Evolutionary conservation across 495 filamentous ascomycete genomes (phyloP).

Genomic region (Recurvomyces mirabilis): DNA sequence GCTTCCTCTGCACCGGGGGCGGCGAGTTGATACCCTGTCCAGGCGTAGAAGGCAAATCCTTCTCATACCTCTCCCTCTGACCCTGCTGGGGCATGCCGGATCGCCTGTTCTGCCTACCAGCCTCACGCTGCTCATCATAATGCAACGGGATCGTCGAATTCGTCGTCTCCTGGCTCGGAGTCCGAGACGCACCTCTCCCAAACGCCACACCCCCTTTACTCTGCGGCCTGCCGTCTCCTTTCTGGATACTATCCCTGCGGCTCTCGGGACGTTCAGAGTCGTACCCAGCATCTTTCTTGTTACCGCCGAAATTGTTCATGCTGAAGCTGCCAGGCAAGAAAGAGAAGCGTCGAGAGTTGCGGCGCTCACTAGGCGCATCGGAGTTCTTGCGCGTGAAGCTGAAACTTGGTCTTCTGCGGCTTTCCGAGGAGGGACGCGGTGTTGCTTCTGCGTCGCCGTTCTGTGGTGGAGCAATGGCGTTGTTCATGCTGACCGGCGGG

Average conservation of each 20-base stretch:
- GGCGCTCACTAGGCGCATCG: constrained; percentile 41
- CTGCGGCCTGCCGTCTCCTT: constrained; percentile 25
- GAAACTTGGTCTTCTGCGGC: constrained; percentile 64
- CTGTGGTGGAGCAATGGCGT: constrained; percentile 48
- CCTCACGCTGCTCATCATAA: constrained; percentile 25
- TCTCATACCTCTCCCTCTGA: constrained; percentile 5
- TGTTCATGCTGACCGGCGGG: constrained; percentile 27
- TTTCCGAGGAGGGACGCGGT: constrained; percentile 70
- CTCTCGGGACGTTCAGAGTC: constrained; percentile 20
- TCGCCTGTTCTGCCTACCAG: constrained; percentile 12
- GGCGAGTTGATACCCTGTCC: not conserved
- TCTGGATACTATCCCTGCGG: constrained; percentile 29
- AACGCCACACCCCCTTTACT: constrained; percentile 24
- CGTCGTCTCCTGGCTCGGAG: constrained; percentile 30
- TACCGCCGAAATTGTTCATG: constrained; percentile 35
- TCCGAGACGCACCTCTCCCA: constrained; percentile 26
- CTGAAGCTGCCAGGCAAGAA: constrained; percentile 70
- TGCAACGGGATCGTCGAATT: constrained; percentile 28
- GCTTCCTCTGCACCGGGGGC: constrained; percentile 13
- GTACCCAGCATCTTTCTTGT: constrained; percentile 25
- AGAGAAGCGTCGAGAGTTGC: constrained; percentile 44
- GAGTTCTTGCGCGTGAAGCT: constrained; percentile 59
- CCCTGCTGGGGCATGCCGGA: constrained; percentile 7
- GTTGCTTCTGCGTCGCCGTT: constrained; percentile 48
- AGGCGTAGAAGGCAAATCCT: constrained; percentile 10